These are phyloP conservation scores for Amanita jacksonii DNA, from an alignment of 768 basidiomycete genomes.

Conservation along the genomic window DNA sequence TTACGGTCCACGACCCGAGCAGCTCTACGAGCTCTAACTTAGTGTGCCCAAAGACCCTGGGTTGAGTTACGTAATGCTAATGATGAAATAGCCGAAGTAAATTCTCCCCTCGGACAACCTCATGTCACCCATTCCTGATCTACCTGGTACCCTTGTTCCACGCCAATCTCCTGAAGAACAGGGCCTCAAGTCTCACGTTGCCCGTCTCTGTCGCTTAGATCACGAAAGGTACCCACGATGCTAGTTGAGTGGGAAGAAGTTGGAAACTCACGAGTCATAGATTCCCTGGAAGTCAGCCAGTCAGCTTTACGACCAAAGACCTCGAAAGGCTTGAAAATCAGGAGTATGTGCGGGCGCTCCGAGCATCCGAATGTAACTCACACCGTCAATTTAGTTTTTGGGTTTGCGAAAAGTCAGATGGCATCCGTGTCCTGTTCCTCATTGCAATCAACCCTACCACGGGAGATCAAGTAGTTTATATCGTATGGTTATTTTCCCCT, in stretches of 20 bases:
- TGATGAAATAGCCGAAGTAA: neutral
- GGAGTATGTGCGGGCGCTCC: slow-evolving; percentile 62
- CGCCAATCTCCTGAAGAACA: slow-evolving; percentile 47
- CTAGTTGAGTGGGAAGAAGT: neutral
- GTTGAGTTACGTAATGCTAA: slow-evolving; percentile 16
- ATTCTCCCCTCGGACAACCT: neutral
- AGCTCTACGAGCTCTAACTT: no score
- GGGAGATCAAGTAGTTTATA: slow-evolving; percentile 53
- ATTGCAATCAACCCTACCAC: slow-evolving; percentile 49
- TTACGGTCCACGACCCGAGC: no score
- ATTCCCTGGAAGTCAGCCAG: slow-evolving; percentile 94
- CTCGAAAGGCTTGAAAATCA: slow-evolving; percentile 68
- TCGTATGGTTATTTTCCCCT: slow-evolving; percentile 42
- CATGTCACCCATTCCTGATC: slow-evolving; percentile 57
- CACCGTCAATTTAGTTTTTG: slow-evolving; percentile 58
- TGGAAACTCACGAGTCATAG: slow-evolving; percentile 25
- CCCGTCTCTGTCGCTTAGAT: slow-evolving; percentile 52
- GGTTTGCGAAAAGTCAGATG: slow-evolving; percentile 99
- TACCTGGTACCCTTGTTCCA: slow-evolving; percentile 54
- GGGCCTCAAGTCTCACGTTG: slow-evolving; percentile 62
- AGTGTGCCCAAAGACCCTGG: no score
- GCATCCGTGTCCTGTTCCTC: slow-evolving; percentile 81
- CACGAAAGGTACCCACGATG: slow-evolving; percentile 45
- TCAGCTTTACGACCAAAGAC: slow-evolving; percentile 73
- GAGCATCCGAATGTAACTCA: slow-evolving; percentile 9